These are phyloP conservation scores for Capsicum baccatum DNA, from an alignment of 257 asterid species.

Conservation along the genomic window DNA sequence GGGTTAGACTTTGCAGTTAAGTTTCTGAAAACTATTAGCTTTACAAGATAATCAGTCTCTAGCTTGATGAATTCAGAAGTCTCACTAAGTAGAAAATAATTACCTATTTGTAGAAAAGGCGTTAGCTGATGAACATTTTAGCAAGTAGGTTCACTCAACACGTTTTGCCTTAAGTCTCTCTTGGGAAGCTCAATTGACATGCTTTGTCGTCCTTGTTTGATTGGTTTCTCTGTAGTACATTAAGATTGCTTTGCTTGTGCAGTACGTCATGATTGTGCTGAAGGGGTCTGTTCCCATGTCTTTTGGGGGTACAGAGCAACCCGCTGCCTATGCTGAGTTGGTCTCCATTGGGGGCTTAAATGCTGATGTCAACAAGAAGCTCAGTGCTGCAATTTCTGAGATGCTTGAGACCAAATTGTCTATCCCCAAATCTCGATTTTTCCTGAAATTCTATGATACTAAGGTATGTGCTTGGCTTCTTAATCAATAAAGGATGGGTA, in stretches of 20 bases:
- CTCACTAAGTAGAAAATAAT: not conserved
- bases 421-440: constrained; percentile 80
- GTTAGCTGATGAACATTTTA: not conserved
- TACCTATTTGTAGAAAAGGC: not conserved
- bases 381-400: constrained; percentile 81
- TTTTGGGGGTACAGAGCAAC: constrained; percentile 91
- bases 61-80: not conserved
- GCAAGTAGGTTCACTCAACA: constrained; percentile 4
- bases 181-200: constrained; percentile 12
- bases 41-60: not conserved
- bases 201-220: not conserved
- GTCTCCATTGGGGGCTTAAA: constrained; percentile 86
- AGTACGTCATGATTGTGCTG: constrained; percentile 95
- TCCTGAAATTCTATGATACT: constrained; percentile 89
- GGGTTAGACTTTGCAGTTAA: not conserved
- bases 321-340: constrained; percentile 90
- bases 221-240: constrained; percentile 6
- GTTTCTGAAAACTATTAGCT: not conserved
- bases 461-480: constrained; percentile 56
- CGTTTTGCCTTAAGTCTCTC: not conserved
- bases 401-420: constrained; percentile 79
- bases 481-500: constrained; percentile 30
- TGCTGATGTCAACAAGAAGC: constrained; percentile 81
- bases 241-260: constrained; percentile 35
- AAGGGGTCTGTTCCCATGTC: constrained; percentile 95